Percentiles rank a stretch among this genome's conserved stretches.
phyloP scores from a whole-genome alignment of 345 rosid species.

The Nasturtium officinale region DNA sequence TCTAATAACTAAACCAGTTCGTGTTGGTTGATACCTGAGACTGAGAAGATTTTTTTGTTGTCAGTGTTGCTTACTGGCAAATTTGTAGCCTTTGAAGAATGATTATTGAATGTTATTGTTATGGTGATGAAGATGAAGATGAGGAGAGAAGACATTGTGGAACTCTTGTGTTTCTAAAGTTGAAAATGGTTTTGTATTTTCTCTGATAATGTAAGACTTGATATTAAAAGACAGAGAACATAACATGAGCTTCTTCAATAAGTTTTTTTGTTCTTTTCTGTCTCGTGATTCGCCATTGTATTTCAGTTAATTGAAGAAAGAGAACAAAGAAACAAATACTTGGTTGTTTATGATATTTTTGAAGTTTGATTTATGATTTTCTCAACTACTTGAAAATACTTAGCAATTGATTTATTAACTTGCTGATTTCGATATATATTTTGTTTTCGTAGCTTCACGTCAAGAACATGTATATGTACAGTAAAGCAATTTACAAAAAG shows the following conservation, averaged over 20 bases:
- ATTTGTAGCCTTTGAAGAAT: constrained; percentile 24
- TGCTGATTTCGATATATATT: not conserved
- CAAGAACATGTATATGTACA: not conserved
- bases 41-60: constrained; percentile 9
- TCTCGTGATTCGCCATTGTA: constrained; percentile 38
- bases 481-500: not conserved
- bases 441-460: not conserved
- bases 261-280: constrained; percentile 28
- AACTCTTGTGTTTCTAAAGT: constrained; percentile 10
- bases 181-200: constrained; percentile 2
- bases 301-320: constrained; percentile 14
- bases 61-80: constrained; percentile 3
- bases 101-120: constrained; percentile 14
- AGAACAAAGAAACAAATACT: not conserved
- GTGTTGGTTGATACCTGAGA: constrained; percentile 34
- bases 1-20: not conserved
- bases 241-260: constrained; percentile 13
- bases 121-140: constrained; percentile 30
- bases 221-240: not conserved
- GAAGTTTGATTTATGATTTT: not conserved
- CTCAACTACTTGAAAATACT: not conserved
- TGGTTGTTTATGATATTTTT: constrained; percentile 4
- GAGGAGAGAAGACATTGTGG: constrained; percentile 34
- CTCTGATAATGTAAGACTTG: not conserved
- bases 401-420: not conserved